phyloP scores from a whole-genome alignment of 1,284 basidiomycete genomes.

The Trametes sp. region DNA sequence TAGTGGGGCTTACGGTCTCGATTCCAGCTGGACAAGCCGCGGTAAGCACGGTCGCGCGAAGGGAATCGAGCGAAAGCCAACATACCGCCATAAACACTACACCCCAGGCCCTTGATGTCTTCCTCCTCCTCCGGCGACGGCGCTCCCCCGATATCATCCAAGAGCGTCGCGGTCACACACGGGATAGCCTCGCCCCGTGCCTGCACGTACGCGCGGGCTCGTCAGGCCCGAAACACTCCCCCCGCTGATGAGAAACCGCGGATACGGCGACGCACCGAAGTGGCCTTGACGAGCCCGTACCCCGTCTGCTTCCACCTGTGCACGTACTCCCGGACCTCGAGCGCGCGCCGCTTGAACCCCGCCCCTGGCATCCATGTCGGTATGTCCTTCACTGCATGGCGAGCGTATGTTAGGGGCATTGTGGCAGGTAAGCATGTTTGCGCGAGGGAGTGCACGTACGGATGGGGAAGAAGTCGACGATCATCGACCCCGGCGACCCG shows the following conservation, averaged over 20 bases:
- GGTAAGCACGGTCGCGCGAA: too few relatives aligned
- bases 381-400: conserved; percentile 22
- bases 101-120: conserved; percentile 31
- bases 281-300: conserved; percentile 27
- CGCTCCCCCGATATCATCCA: conserved; percentile 11
- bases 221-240: not conserved
- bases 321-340: conserved; percentile 16
- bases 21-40: not conserved
- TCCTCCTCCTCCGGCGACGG: conserved; percentile 25
- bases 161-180: conserved; percentile 26
- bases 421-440: too few relatives aligned
- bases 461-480: conserved; percentile 38
- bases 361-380: conserved; percentile 29
- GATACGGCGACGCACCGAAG: conserved; percentile 27
- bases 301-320: conserved; percentile 27
- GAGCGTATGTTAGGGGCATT: too few relatives aligned
- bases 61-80: conserved; percentile 9
- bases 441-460: conserved; percentile 31
- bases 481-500: conserved; percentile 21
- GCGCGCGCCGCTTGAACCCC: conserved; percentile 28
- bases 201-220: not conserved
- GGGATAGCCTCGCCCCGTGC: conserved; percentile 16
- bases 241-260: not conserved
- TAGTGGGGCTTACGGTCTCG: not conserved
- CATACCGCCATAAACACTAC: conserved; percentile 31